These are phyloP conservation scores for Cercospora berteroae DNA, from an alignment of 2,329 filamentous ascomycete species.

Conservation along the genomic window DNA sequence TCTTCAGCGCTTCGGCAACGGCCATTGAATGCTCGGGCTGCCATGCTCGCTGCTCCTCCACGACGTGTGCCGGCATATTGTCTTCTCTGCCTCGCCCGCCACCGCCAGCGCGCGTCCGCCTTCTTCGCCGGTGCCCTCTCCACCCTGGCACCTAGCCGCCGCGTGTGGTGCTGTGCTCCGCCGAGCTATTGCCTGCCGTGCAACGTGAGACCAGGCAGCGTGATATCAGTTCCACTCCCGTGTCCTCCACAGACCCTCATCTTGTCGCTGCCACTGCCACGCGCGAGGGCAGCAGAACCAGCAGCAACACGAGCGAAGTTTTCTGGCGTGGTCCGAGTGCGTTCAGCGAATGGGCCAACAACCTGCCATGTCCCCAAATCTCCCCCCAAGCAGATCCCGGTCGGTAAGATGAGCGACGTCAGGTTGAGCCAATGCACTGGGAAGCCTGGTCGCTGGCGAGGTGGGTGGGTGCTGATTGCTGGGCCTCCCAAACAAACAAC, in stretches of 20 bases:
- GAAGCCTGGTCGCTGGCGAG: not conserved
- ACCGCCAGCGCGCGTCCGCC: not conserved
- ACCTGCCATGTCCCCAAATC: conserved; percentile 5
- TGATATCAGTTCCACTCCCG: conserved; percentile 17
- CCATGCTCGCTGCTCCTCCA: conserved; percentile 22
- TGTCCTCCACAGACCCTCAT: conserved; percentile 12
- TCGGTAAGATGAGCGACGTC: conserved; percentile 5
- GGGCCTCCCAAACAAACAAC: not conserved
- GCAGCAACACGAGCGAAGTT: not conserved
- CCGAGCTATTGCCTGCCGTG: conserved; percentile 15
- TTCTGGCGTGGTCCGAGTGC: not conserved
- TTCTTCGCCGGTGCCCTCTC: not conserved
- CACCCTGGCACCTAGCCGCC: not conserved
- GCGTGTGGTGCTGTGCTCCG: conserved; percentile 3
- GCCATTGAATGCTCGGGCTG: conserved; percentile 23
- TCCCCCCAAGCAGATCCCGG: conserved; percentile 7
- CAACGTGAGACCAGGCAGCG: conserved; percentile 10
- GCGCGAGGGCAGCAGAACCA: not conserved
- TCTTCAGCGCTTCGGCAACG: conserved; percentile 29
- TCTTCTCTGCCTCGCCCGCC: not conserved
- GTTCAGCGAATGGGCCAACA: not conserved
- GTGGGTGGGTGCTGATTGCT: not conserved
- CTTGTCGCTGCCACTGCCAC: conserved; percentile 8
- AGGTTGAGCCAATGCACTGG: not conserved
- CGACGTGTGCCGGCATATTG: conserved; percentile 15